Evolutionary conservation across 129 eudicot species (phyloP).

Genomic region (Ambrosia artemisiifolia): DNA sequence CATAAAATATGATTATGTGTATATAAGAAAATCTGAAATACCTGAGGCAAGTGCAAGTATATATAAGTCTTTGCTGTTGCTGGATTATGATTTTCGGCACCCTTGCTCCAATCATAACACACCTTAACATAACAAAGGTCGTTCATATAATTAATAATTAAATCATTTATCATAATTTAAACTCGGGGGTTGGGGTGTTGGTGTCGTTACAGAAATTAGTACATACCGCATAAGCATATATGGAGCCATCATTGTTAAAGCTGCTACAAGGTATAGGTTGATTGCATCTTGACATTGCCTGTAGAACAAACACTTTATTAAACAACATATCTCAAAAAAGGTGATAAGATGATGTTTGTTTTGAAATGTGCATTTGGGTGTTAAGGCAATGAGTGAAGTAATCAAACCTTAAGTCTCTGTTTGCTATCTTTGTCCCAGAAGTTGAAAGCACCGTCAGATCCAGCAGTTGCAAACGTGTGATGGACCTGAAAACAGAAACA

Average conservation of each 20-base stretch:
- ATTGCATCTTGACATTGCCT: conserved; percentile 91
- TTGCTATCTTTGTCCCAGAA: conserved; percentile 99
- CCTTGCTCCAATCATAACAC: conserved; percentile 95
- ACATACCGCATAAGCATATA: conserved; percentile 79
- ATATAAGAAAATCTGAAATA: neutral
- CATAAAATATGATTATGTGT: neutral
- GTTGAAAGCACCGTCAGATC: conserved; percentile 96
- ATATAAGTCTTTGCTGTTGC: conserved; percentile 69
- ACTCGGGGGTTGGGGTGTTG: neutral
- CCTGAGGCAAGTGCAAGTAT: conserved; percentile 76
- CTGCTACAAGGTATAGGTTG: conserved; percentile 86
- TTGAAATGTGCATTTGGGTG: neutral
- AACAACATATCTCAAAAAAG: neutral
- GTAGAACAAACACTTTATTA: neutral
- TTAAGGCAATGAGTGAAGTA: neutral
- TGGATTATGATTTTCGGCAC: conserved; percentile 95
- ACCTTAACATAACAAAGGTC: conserved; percentile 40
- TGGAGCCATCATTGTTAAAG: conserved; percentile 92
- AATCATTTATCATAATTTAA: conserved; percentile 4
- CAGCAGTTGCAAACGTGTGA: conserved; percentile 92
- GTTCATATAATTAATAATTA: conserved; percentile 1
- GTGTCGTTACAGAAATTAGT: neutral
- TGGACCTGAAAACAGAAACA: conserved; percentile 48
- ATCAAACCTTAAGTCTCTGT: conserved; percentile 83
- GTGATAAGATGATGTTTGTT: neutral